Conservation (phyloP, 768 basidiomycete genomes). For the Mrakia gelida region DNA sequence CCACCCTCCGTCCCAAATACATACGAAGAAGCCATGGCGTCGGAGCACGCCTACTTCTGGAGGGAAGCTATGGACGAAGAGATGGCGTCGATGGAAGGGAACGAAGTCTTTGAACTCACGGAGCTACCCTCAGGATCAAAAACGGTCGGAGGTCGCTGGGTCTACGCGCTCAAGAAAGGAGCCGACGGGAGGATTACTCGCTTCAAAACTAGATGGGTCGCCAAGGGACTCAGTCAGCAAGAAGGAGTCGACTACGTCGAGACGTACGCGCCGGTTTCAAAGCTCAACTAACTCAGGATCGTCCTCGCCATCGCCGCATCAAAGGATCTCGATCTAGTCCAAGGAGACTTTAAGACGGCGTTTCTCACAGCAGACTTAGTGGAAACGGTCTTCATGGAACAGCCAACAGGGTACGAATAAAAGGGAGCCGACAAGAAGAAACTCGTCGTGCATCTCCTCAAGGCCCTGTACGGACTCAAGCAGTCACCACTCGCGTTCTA, state of each 20-base stretch:
- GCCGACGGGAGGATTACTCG: constrained; percentile 43
- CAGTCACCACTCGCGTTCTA: too few species aligned
- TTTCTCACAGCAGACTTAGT: too few species aligned
- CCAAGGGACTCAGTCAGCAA: constrained; percentile 48
- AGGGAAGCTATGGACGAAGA: constrained; percentile 38
- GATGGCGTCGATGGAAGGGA: constrained; percentile 37
- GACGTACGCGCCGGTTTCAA: constrained; percentile 35
- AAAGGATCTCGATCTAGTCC: not conserved
- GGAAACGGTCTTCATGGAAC: too few species aligned
- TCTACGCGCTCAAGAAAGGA: constrained; percentile 49
- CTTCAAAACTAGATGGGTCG: constrained; percentile 50
- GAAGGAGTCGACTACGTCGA: constrained; percentile 49
- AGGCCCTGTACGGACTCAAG: too few species aligned
- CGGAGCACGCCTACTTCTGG: constrained; percentile 36
- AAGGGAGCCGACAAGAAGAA: too few species aligned
- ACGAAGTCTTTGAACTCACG: constrained; percentile 45
- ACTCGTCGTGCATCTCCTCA: too few species aligned
- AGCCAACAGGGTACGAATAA: too few species aligned
- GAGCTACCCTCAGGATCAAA: constrained; percentile 40
- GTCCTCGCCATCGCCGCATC: not conserved
- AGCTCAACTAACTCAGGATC: not conserved
- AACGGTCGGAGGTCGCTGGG: constrained; percentile 48
- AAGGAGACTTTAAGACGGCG: too few species aligned
- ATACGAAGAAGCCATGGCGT: constrained; percentile 34
- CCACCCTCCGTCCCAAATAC: not conserved